Evolutionary conservation across 164 flowering plant genomes (phyloP), one percentile per base, ranked within the genome.

Genomic region (Piper betle): DNA sequence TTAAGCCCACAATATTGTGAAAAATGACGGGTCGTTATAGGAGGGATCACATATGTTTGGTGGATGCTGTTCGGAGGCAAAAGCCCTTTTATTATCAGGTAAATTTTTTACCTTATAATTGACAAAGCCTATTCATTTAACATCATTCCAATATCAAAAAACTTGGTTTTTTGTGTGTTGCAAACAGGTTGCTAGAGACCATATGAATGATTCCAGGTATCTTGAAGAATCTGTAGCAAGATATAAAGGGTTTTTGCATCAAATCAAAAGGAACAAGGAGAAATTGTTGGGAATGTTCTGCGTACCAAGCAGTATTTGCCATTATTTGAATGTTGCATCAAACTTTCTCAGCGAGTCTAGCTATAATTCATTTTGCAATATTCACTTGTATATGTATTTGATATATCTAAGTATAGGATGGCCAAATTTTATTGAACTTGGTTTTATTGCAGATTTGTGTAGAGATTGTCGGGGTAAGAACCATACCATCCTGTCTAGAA

Each of bases 321-420:
- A 74, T 94, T 74, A 97, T 90, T 68, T 84, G 90, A 17, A 85
- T 94, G 41, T 94, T 97, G 97, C 99, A 94, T 67, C 33, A 25
- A 25, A 25, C 33, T 25, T 25, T 25, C 33, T 25, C 2, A 25
- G 1, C 2, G 33, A 25, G 33, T 25, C 33, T 25, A 25, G 2
- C 33, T 25, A 25, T 25, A 2, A 25, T 25, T 25, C 33, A 25
- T 25, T 25, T 25, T 25, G 33, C 33, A 25, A 25, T 25, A 25
- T 25, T 25, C 33, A 25, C 33, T 25, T 25, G 33, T 0, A 25
- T 25, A 25, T 25, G 2, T 25, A 25, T 25, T 25, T 25, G 33
- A 25, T 25, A 25, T 25, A 25, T 25, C 33, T 25, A 25, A 25
- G 33, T 25, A 25, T 25, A 25, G 2, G 33, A 25, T 25, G 1